These are phyloP conservation scores for Eimeria praecox DNA, from an alignment of 169 alveolate species.

Conservation along the genomic window DNA sequence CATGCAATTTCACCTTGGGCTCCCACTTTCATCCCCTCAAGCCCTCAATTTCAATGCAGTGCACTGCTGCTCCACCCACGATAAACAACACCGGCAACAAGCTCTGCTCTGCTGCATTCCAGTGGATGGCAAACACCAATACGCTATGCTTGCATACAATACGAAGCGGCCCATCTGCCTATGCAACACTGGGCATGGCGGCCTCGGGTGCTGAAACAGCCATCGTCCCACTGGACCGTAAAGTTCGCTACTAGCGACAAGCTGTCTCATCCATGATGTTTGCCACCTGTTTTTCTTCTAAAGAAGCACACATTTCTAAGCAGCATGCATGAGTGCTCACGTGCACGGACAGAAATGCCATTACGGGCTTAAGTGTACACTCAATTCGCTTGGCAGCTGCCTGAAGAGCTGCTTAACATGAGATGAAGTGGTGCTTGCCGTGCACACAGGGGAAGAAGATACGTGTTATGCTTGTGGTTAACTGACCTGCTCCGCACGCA, in stretches of 20 bases:
- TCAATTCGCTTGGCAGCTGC: not conserved
- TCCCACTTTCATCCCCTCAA: not conserved
- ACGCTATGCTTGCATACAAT: not conserved
- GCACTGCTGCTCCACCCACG: not conserved
- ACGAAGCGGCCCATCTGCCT: not conserved
- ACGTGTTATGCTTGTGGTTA: not conserved
- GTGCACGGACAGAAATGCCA: not conserved
- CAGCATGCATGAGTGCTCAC: not conserved
- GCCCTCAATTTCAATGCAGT: not conserved
- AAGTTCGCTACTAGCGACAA: not conserved
- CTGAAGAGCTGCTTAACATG: not conserved
- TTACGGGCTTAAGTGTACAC: not conserved
- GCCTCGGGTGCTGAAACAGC: not conserved
- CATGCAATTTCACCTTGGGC: not conserved
- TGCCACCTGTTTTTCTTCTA: not conserved
- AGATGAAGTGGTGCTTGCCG: not conserved
- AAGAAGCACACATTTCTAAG: not conserved
- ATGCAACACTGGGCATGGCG: not conserved
- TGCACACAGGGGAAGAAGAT: not conserved
- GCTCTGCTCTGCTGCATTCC: not conserved
- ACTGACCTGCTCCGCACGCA: slow-evolving; percentile 11
- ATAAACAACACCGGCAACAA: not conserved
- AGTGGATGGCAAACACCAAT: not conserved
- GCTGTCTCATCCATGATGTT: not conserved
- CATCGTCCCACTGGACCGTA: not conserved